Percentiles rank a stretch among this genome's conserved stretches.
Evolutionary conservation across 2,329 filamentous ascomycete genomes (phyloP).

Genomic region (Biscogniauxia mediterranea): DNA sequence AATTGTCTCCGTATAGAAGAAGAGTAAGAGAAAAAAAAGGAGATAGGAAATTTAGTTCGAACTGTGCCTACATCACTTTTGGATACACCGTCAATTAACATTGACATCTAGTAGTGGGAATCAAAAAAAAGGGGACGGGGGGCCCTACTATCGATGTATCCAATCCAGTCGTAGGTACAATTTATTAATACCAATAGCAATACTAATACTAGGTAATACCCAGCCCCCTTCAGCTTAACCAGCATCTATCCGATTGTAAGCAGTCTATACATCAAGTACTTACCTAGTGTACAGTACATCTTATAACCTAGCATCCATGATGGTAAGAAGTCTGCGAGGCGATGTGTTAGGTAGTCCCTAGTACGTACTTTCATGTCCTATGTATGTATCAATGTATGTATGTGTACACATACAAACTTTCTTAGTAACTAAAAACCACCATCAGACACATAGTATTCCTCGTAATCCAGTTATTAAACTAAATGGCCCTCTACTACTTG

Average conservation of each 20-base stretch:
- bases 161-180: neutral
- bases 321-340: too few relatives aligned
- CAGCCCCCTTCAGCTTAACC: too few relatives aligned
- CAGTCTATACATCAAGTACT: too few relatives aligned
- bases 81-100: neutral
- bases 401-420: too few relatives aligned
- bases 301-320: too few relatives aligned
- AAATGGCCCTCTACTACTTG: neutral
- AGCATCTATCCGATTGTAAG: too few relatives aligned
- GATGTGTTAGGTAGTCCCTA: too few relatives aligned
- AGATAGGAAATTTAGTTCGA: neutral
- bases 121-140: neutral
- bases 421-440: too few relatives aligned
- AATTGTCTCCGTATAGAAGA: neutral
- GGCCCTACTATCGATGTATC: neutral
- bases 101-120: neutral
- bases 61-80: neutral
- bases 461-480: neutral
- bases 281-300: too few relatives aligned
- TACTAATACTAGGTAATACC: too few relatives aligned
- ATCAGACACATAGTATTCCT: neutral
- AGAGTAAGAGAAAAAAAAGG: neutral
- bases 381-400: too few relatives aligned
- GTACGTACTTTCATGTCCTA: too few relatives aligned
- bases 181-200: neutral